phyloP scores from a whole-genome alignment of 441 rosid species.

The Erodium texanum region DNA sequence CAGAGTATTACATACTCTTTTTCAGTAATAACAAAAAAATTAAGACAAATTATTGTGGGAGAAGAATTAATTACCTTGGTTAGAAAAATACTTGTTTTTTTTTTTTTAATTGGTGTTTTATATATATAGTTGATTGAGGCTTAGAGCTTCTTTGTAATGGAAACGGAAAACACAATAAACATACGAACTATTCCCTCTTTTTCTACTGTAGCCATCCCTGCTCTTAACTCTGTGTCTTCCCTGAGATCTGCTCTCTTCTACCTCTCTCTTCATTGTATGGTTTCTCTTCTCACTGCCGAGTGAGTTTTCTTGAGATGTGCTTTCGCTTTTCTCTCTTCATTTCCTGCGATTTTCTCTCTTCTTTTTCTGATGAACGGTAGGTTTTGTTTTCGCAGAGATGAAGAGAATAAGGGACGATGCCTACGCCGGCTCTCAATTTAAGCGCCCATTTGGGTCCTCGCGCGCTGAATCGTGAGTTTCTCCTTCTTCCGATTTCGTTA shows the following conservation, averaged over 20 bases:
- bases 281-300: background rate
- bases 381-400: slow-evolving; percentile 2
- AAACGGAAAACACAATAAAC: background rate
- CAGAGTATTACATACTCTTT: too few relatives aligned
- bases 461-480: slow-evolving; percentile 7
- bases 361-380: background rate
- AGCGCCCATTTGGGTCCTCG: slow-evolving; percentile 3
- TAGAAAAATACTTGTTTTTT: too few relatives aligned
- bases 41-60: too few relatives aligned
- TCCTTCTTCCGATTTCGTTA: background rate
- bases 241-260: slow-evolving; percentile 3
- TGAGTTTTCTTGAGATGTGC: background rate
- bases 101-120: too few relatives aligned
- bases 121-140: too few relatives aligned
- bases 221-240: background rate
- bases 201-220: background rate
- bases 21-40: too few relatives aligned
- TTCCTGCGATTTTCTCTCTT: background rate
- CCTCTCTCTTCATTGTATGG: slow-evolving; percentile 5
- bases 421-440: slow-evolving; percentile 2
- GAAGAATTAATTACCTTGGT: too few relatives aligned
- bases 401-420: slow-evolving; percentile 5
- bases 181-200: slow-evolving; percentile 4
- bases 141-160: too few relatives aligned
- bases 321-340: background rate